Evolutionary conservation across 306 rosid species (phyloP).

Genomic region (Glycyrrhiza uralensis): DNA sequence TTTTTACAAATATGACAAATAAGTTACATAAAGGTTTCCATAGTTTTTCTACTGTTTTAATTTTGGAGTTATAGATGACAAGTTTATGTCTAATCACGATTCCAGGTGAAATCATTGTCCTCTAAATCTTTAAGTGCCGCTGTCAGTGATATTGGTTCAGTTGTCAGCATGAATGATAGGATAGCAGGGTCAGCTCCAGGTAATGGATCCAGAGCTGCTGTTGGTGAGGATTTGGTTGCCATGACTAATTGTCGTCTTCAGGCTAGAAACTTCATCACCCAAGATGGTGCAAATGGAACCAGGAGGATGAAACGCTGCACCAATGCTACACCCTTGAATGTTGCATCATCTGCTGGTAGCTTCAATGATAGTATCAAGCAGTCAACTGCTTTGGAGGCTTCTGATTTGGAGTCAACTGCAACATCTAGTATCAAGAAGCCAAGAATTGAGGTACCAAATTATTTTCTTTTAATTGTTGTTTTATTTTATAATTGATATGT

Average conservation of each 20-base stretch:
- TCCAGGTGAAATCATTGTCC: slow-evolving; percentile 87
- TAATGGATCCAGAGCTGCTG: slow-evolving; percentile 97
- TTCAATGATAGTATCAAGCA: slow-evolving; percentile 70
- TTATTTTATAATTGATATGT: neutral
- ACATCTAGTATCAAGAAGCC: slow-evolving; percentile 84
- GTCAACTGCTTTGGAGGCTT: slow-evolving; percentile 54
- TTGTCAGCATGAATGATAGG: slow-evolving; percentile 89
- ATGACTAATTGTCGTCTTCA: slow-evolving; percentile 97
- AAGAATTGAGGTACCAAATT: slow-evolving; percentile 59
- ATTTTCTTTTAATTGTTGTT: neutral
- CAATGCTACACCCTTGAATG: slow-evolving; percentile 86
- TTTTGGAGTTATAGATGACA: slow-evolving; percentile 11
- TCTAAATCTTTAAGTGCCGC: slow-evolving; percentile 68
- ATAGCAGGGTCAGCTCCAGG: slow-evolving; percentile 99
- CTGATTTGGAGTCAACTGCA: slow-evolving; percentile 92
- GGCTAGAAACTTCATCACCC: slow-evolving; percentile 73
- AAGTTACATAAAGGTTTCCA: neutral
- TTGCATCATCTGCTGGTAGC: slow-evolving; percentile 76
- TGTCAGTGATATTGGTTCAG: slow-evolving; percentile 87
- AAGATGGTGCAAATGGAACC: slow-evolving; percentile 81
- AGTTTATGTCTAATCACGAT: slow-evolving; percentile 20
- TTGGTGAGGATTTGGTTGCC: slow-evolving; percentile 96
- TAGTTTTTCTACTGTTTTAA: neutral
- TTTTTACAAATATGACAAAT: slow-evolving; percentile 6
- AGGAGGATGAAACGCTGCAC: slow-evolving; percentile 90